phyloP scores from a whole-genome alignment of 306 rosid species.

The Cucumis hystrix region DNA sequence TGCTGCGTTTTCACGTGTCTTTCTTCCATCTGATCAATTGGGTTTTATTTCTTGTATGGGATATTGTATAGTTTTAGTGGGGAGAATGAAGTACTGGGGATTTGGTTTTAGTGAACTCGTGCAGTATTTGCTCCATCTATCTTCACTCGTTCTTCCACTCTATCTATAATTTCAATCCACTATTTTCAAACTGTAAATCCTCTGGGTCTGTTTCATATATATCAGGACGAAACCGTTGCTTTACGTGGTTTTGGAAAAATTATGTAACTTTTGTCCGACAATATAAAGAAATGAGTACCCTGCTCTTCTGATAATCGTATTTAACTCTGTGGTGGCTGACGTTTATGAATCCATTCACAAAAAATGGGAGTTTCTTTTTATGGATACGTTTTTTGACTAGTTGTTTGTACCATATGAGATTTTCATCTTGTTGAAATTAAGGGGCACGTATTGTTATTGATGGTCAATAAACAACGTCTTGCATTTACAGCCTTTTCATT shows the following conservation, averaged over 20 bases:
- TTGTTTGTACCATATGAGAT: neutral
- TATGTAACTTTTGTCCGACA: neutral
- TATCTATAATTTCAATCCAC: neutral
- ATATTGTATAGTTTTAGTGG: neutral
- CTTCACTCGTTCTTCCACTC: neutral
- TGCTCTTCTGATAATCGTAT: too few species aligned
- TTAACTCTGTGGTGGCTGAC: too few species aligned
- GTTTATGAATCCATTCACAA: too few species aligned
- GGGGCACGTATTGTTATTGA: neutral
- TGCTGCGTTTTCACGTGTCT: neutral
- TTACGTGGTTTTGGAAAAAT: neutral
- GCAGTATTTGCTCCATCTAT: too few species aligned
- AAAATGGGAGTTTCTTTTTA: neutral
- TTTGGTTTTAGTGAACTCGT: too few species aligned
- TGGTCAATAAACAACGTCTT: neutral
- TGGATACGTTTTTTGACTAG: neutral
- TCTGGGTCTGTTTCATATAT: too few species aligned
- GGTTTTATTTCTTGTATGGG: neutral
- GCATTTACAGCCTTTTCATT: neutral
- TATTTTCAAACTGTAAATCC: too few species aligned
- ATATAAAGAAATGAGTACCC: neutral
- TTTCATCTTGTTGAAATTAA: neutral
- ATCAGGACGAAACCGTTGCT: too few species aligned
- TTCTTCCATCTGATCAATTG: neutral
- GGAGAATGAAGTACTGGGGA: too few species aligned